Percentiles rank a stretch among this genome's conserved stretches.
Conservation (phyloP, 306 rosid species). For the Senna tora region DNA sequence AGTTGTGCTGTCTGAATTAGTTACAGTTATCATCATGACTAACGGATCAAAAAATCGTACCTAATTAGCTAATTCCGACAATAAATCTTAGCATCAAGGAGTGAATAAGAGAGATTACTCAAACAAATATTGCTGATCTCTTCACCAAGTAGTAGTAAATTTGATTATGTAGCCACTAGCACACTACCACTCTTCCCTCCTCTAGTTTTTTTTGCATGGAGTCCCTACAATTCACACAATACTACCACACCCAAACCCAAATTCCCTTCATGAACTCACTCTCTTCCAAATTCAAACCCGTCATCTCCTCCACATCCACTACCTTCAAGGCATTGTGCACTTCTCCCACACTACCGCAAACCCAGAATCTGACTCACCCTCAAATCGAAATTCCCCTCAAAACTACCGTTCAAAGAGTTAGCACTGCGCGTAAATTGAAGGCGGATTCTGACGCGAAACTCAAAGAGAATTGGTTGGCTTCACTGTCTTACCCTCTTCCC, state of each 20-base stretch:
- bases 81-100: too few species aligned
- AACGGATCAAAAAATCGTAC: too few species aligned
- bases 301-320: slow-evolving; percentile 28
- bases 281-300: slow-evolving; percentile 46
- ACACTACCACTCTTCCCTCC: background rate
- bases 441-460: slow-evolving; percentile 55
- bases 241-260: slow-evolving; percentile 32
- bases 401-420: slow-evolving; percentile 11
- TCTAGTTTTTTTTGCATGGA: slow-evolving; percentile 34
- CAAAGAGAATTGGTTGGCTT: slow-evolving; percentile 77
- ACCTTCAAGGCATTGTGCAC: slow-evolving; percentile 47
- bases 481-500: slow-evolving; percentile 66
- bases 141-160: too few species aligned
- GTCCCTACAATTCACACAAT: slow-evolving; percentile 35
- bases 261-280: slow-evolving; percentile 45
- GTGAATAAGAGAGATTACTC: too few species aligned
- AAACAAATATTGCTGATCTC: too few species aligned
- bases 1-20: too few species aligned
- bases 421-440: slow-evolving; percentile 27
- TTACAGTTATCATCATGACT: too few species aligned
- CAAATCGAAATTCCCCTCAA: slow-evolving; percentile 30
- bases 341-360: background rate
- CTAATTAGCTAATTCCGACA: too few species aligned
- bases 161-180: background rate
- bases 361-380: slow-evolving; percentile 28